Percentiles rank a stretch among this genome's conserved stretches.
Evolutionary conservation across 345 rosid species (phyloP).

Genomic region (Atalantia buxifolia): DNA sequence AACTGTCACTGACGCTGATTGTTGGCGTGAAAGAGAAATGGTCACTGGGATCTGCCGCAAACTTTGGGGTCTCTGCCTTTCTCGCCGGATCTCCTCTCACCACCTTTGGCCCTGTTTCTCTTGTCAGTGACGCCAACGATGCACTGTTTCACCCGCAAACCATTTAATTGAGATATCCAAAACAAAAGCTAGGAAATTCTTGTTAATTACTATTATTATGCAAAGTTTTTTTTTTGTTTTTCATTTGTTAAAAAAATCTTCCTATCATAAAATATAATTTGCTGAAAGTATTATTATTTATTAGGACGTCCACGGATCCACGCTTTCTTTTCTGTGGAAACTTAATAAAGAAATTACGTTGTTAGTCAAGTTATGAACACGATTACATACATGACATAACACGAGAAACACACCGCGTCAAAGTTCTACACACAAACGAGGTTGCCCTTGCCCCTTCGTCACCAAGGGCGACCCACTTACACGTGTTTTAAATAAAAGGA

Average conservation of each 20-base stretch:
- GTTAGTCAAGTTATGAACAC: neutral
- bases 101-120: slow-evolving; percentile 89
- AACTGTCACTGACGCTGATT: slow-evolving; percentile 77
- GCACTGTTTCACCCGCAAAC: slow-evolving; percentile 49
- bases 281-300: too few relatives aligned
- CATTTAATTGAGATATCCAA: neutral
- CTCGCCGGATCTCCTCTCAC: slow-evolving; percentile 83
- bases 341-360: neutral
- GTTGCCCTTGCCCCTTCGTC: neutral
- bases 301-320: neutral
- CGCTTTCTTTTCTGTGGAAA: neutral
- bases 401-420: neutral
- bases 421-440: neutral
- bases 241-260: too few relatives aligned
- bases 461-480: neutral
- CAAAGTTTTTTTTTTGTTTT: neutral
- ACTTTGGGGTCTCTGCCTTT: slow-evolving; percentile 42
- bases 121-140: slow-evolving; percentile 83
- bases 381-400: neutral
- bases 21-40: slow-evolving; percentile 36
- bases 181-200: neutral
- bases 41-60: slow-evolving; percentile 36
- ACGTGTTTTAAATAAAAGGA: too few relatives aligned
- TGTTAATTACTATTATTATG: neutral
- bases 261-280: too few relatives aligned